These are phyloP conservation scores for Hylodesmum podocarpum DNA, from an alignment of 306 rosid genomes.

Conservation along the genomic window DNA sequence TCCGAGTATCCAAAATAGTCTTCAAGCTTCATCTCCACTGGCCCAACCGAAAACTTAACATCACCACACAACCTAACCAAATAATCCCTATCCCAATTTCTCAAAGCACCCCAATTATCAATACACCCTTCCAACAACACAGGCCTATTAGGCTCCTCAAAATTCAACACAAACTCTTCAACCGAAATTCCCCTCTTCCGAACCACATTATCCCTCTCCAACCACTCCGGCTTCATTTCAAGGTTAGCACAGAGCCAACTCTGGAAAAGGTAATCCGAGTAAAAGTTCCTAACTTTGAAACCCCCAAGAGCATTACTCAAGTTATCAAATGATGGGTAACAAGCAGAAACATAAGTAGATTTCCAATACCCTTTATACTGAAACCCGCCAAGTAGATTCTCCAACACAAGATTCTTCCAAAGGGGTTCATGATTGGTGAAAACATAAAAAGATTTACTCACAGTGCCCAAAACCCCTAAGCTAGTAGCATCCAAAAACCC, in stretches of 20 bases:
- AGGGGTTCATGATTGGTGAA: conserved; percentile 81
- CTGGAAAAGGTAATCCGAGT: conserved; percentile 91
- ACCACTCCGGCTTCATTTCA: conserved; percentile 92
- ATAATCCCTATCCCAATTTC: conserved; percentile 85
- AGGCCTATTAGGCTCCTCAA: conserved; percentile 82
- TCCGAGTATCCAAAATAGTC: conserved; percentile 76
- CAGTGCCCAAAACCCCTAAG: conserved; percentile 69
- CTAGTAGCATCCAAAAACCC: conserved; percentile 55
- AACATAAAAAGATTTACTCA: conserved; percentile 72
- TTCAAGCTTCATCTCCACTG: conserved; percentile 74
- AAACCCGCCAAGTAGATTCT: conserved; percentile 60
- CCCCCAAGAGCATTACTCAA: conserved; percentile 13
- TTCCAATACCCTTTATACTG: conserved; percentile 67
- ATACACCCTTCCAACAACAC: conserved; percentile 83
- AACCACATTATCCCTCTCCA: conserved; percentile 71
- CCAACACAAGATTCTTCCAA: conserved; percentile 85
- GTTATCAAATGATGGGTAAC: conserved; percentile 53
- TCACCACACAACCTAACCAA: conserved; percentile 64
- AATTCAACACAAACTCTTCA: conserved; percentile 67
- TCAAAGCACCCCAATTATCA: conserved; percentile 79
- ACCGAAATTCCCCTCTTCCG: conserved; percentile 76
- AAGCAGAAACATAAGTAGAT: conserved; percentile 57
- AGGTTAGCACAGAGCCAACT: conserved; percentile 99
- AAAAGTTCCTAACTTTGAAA: conserved; percentile 79
- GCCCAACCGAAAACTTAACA: conserved; percentile 75